These are phyloP conservation scores for Helicostylum pulchrum DNA, from an alignment of 192 early-diverging fungal species.

Conservation along the genomic window DNA sequence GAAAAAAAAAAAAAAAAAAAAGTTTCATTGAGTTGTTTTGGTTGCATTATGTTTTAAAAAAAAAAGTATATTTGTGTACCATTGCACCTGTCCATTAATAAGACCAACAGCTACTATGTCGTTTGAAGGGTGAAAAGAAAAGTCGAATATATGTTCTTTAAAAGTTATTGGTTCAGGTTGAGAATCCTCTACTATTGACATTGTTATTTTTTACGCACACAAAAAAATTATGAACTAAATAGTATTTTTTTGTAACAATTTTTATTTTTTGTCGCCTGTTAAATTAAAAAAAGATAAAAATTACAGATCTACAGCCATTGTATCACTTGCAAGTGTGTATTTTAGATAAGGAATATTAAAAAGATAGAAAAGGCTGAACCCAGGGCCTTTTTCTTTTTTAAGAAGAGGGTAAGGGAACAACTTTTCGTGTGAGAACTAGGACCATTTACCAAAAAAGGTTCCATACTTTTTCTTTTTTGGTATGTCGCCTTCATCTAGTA, in stretches of 20 bases:
- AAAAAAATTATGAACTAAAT: background rate
- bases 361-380: background rate
- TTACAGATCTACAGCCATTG: background rate
- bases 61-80: slow-evolving; percentile 40
- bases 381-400: too few relatives aligned
- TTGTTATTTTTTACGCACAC: background rate
- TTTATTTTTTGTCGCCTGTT: too few relatives aligned
- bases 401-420: background rate
- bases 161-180: slow-evolving; percentile 43
- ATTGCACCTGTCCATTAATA: slow-evolving; percentile 69
- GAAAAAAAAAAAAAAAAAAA: background rate
- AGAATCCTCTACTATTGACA: slow-evolving; percentile 11
- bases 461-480: background rate
- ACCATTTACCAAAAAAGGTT: too few relatives aligned
- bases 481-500: background rate
- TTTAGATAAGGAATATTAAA: background rate
- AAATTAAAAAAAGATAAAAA: too few relatives aligned
- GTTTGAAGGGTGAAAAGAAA: slow-evolving; percentile 68
- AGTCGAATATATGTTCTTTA: slow-evolving; percentile 54
- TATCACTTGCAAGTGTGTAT: background rate
- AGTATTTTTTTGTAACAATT: background rate
- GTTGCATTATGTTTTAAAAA: too few relatives aligned
- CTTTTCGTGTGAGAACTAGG: too few relatives aligned
- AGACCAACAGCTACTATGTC: slow-evolving; percentile 67
- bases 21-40: background rate